phyloP scores from a whole-genome alignment of 371 early-diverging fungal genomes.

The Circinella minor region DNA sequence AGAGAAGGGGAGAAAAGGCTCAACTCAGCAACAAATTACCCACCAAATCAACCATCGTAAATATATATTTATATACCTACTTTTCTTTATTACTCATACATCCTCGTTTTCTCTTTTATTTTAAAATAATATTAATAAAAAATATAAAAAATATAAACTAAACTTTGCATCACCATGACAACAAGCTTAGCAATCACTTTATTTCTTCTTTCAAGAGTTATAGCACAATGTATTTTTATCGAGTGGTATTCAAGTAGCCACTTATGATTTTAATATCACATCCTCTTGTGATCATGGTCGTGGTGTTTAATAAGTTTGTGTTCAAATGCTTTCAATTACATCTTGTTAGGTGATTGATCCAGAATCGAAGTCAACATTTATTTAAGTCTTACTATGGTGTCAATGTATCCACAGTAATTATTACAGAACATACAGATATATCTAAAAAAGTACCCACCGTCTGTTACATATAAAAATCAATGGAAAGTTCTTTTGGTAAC shows the following conservation, averaged over 20 bases:
- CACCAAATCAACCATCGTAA: no score
- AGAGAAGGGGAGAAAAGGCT: no score
- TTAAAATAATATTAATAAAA: no score
- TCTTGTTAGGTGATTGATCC: slow-evolving; percentile 19
- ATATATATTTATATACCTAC: no score
- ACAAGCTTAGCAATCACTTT: not conserved
- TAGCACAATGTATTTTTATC: not conserved
- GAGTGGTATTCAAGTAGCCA: slow-evolving; percentile 9
- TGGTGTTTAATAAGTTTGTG: slow-evolving; percentile 27
- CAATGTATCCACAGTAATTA: slow-evolving; percentile 13
- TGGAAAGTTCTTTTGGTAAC: slow-evolving; percentile 25
- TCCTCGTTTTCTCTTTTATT: no score
- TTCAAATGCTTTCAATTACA: slow-evolving; percentile 31
- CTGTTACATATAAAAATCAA: slow-evolving; percentile 13
- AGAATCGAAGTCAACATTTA: slow-evolving; percentile 28
- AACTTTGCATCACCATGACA: not conserved
- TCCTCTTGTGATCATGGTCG: slow-evolving; percentile 26
- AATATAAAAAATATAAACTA: no score
- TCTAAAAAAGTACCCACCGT: slow-evolving; percentile 23
- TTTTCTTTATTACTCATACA: no score
- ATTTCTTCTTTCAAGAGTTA: not conserved
- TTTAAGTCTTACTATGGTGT: slow-evolving; percentile 14
- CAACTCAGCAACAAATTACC: no score
- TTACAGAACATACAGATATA: slow-evolving; percentile 32
- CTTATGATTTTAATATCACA: slow-evolving; percentile 28